These are phyloP conservation scores for Cylindrodendrum hubeiense DNA, from an alignment of 2,329 filamentous ascomycete genomes.

Conservation along the genomic window DNA sequence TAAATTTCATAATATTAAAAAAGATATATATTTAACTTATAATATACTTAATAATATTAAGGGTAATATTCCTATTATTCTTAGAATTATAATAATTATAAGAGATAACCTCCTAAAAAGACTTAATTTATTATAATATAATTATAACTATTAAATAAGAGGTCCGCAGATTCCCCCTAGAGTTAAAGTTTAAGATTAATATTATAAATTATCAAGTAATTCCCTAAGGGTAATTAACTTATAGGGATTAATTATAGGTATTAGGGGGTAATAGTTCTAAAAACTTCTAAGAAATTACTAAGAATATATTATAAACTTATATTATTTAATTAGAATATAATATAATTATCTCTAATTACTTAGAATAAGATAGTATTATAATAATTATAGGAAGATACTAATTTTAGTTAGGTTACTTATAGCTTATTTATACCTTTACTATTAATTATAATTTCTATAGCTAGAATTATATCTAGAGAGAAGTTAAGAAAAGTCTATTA, in stretches of 20 bases:
- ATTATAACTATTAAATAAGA: neutral
- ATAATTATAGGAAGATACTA: neutral
- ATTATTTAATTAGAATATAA: neutral
- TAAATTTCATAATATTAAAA: neutral
- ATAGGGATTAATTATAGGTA: neutral
- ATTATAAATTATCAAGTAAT: neutral
- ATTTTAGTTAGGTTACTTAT: neutral
- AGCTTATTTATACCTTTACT: neutral
- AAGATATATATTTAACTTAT: no score
- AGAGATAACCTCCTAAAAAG: neutral
- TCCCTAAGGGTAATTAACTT: neutral
- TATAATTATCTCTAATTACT: neutral
- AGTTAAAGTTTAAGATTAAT: neutral
- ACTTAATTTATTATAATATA: no score
- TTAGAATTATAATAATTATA: neutral
- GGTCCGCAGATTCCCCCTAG: neutral
- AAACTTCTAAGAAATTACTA: neutral
- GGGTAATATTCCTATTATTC: no score
- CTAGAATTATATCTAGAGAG: no score
- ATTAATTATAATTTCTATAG: neutral
- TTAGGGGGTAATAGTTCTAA: neutral
- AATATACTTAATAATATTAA: no score
- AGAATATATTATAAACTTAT: neutral
- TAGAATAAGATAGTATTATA: neutral
- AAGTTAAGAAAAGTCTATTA: neutral